Conservation (phyloP, 257 asterid genomes). For the Gardenia jasminoides region DNA sequence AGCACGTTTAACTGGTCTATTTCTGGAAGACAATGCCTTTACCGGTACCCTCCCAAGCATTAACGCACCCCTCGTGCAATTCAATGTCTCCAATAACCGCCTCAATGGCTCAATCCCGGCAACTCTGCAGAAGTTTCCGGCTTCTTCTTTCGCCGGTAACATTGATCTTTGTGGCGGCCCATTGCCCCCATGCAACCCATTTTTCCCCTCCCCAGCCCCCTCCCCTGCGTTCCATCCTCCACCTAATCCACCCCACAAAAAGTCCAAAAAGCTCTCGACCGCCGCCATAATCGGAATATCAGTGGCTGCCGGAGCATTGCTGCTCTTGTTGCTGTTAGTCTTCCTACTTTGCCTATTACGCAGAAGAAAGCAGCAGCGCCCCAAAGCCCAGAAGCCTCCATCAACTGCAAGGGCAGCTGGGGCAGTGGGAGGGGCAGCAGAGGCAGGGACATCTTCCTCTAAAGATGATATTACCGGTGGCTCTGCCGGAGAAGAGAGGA, state of each 20-base stretch:
- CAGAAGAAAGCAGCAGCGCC: conserved; percentile 20
- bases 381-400: conserved; percentile 50
- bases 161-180: conserved; percentile 76
- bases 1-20: conserved; percentile 67
- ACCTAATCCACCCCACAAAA: conserved; percentile 6
- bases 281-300: conserved; percentile 74
- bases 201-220: conserved; percentile 78
- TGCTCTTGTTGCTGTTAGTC: conserved; percentile 47
- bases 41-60: conserved; percentile 79
- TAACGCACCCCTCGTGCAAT: conserved; percentile 45
- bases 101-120: conserved; percentile 90
- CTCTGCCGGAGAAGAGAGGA: conserved; percentile 27
- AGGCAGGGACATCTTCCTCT: conserved; percentile 11
- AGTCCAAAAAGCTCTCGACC: conserved; percentile 50
- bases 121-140: conserved; percentile 53
- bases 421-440: conserved; percentile 28
- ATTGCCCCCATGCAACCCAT: conserved; percentile 76
- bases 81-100: conserved; percentile 60
- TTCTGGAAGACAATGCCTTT: conserved; percentile 60
- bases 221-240: conserved; percentile 40
- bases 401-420: conserved; percentile 19
- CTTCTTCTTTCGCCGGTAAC: conserved; percentile 66
- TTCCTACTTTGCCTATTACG: conserved; percentile 42
- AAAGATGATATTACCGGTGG: conserved; percentile 22
- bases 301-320: conserved; percentile 43